Evolutionary conservation across 2,329 filamentous ascomycete genomes (phyloP), one percentile per base, ranked within the genome.

Genomic region (Ophiobolus disseminans): DNA sequence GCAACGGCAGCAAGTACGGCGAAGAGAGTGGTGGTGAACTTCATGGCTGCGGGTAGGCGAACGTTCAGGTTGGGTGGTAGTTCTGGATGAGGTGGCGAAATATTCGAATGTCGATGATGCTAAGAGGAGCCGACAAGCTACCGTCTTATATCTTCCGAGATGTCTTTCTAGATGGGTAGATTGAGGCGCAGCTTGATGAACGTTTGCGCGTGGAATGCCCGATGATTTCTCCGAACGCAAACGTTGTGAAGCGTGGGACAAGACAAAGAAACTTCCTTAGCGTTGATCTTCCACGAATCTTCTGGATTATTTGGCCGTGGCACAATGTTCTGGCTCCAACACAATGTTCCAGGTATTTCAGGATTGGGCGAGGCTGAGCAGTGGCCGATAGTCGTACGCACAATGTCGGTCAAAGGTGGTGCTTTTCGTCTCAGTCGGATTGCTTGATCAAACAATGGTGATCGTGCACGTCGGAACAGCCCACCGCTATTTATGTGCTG

Each of bases 181-280:
- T 45, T 40, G 50, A 30, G 30, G 38, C 52, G 55, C 47, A 55
- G 49, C 17, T 37, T 26, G 32, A 40, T 45, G 42, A 47, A 58
- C 50, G 55, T 40, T 58, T 38, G 52, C 50, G 45, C 48, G 49
- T 28, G 45, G 43, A 31, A 35, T 19, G 41, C 37, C 37, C 41
- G 41, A 35, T 23, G 16, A 16, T 21, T 32, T 41, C 36, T 50
- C 56, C 53, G 53, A 35, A 58, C 36, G 45, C 53, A 50, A 45
- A 37, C 14, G 43, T 41, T 9, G 56, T 58, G 53, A 36, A 44
- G 23, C 56, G 53, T 54, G 34, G 45, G 50, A 58, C 53, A 58
- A 58, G 50, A 58, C 53, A 58, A 58, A 50, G 53, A 51, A 56
- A 49, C 35, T 46, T 30, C 45, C 44, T 28, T 31, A 30, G 37